Percentiles rank a stretch among this genome's conserved stretches.
phyloP scores from a whole-genome alignment of 192 early-diverging fungal species.

The Mortierella hygrophila region DNA sequence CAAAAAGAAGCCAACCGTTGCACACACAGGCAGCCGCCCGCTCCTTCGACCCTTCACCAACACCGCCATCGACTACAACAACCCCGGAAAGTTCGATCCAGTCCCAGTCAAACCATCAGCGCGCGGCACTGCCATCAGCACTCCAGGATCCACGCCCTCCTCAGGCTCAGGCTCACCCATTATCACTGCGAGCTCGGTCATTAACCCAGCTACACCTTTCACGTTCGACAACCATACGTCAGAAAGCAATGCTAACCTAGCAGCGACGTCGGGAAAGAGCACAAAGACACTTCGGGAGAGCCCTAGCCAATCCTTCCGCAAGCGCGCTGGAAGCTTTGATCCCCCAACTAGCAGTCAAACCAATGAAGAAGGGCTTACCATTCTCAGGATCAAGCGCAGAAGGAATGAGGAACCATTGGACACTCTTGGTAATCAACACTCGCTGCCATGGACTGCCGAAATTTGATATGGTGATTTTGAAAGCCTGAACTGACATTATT shows the following conservation, averaged over 20 bases:
- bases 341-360: not conserved
- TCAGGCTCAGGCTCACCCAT: not conserved
- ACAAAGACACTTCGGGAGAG: not conserved
- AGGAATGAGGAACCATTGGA: constrained; percentile 80
- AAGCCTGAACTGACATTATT: not conserved
- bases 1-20: constrained; percentile 28
- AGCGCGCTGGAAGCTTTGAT: not conserved
- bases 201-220: constrained; percentile 9
- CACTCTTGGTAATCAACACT: constrained; percentile 63
- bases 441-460: not conserved
- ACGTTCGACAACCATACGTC: constrained; percentile 39
- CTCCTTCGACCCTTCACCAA: constrained; percentile 25
- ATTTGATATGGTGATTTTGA: not conserved
- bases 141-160: constrained; percentile 1
- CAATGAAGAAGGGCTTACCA: constrained; percentile 60
- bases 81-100: constrained; percentile 24
- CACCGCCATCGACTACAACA: constrained; percentile 27
- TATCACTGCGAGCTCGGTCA: not conserved
- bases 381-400: constrained; percentile 84
- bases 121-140: constrained; percentile 12
- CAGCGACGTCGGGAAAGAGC: not conserved
- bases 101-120: not conserved
- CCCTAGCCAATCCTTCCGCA: not conserved
- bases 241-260: constrained; percentile 2
- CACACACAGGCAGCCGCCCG: constrained; percentile 14